These are phyloP conservation scores for Mortierella polycephala DNA, from an alignment of 371 early-diverging fungal genomes.

Conservation along the genomic window DNA sequence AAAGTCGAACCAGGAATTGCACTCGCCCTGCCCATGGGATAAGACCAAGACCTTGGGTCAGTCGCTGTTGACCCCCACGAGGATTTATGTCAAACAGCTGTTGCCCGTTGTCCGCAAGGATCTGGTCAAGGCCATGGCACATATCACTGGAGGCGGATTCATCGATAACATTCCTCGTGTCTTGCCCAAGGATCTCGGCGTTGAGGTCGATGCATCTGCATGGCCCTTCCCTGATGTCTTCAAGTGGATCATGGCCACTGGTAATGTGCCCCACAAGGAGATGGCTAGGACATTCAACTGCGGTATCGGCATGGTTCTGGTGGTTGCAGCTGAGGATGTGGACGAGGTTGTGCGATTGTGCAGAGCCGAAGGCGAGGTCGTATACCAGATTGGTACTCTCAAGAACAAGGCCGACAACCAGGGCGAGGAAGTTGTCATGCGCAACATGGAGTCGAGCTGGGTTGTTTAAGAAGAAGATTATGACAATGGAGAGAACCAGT, in stretches of 20 bases:
- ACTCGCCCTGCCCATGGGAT: slow-evolving; percentile 87
- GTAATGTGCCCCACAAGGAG: slow-evolving; percentile 86
- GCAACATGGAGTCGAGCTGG: slow-evolving; percentile 60
- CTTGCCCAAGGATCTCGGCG: slow-evolving; percentile 84
- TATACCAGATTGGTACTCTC: slow-evolving; percentile 74
- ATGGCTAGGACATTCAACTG: slow-evolving; percentile 98
- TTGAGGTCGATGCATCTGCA: slow-evolving; percentile 78
- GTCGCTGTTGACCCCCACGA: slow-evolving; percentile 91
- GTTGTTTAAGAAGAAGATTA: slow-evolving; percentile 11
- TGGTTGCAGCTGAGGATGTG: slow-evolving; percentile 77
- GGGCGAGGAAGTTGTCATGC: slow-evolving; percentile 70
- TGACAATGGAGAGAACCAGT: too few species aligned
- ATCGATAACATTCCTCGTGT: slow-evolving; percentile 97
- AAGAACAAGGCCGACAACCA: slow-evolving; percentile 61
- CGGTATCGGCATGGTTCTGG: slow-evolving; percentile 97
- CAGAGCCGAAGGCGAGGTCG: slow-evolving; percentile 71
- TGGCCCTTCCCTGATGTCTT: slow-evolving; percentile 94
- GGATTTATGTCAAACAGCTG: slow-evolving; percentile 93
- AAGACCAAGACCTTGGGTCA: slow-evolving; percentile 73
- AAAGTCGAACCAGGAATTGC: slow-evolving; percentile 77
- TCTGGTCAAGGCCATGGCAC: slow-evolving; percentile 94
- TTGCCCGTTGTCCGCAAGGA: slow-evolving; percentile 82
- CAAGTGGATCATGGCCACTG: slow-evolving; percentile 91
- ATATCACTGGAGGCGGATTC: slow-evolving; percentile 98
- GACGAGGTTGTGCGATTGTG: slow-evolving; percentile 70